phyloP scores from a whole-genome alignment of 192 early-diverging fungal genomes.

The Coemansia sp. region DNA sequence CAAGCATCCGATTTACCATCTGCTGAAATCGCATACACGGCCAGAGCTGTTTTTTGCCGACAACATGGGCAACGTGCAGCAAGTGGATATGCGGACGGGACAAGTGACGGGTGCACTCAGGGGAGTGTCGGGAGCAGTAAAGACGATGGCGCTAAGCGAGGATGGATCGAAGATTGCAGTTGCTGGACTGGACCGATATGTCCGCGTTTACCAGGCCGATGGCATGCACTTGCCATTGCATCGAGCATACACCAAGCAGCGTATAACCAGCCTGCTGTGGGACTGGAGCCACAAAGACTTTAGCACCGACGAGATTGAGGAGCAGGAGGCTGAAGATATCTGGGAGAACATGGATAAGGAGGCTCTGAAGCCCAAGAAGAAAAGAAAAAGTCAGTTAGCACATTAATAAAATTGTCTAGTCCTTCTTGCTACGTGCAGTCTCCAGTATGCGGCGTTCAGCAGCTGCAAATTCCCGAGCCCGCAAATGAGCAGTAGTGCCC shows the following conservation, averaged over 20 bases:
- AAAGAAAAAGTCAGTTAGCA: slow-evolving; percentile 13
- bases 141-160: slow-evolving; percentile 58
- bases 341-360: slow-evolving; percentile 59
- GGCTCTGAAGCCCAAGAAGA: slow-evolving; percentile 4
- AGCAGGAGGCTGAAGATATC: slow-evolving; percentile 62
- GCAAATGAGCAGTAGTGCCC: slow-evolving; percentile 27
- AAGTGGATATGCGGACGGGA: slow-evolving; percentile 62
- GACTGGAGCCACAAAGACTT: slow-evolving; percentile 55
- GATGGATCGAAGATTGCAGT: slow-evolving; percentile 56
- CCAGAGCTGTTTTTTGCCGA: slow-evolving; percentile 67
- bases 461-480: slow-evolving; percentile 23
- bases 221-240: slow-evolving; percentile 54
- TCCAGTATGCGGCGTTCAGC: slow-evolving; percentile 23
- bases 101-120: slow-evolving; percentile 59
- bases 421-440: slow-evolving; percentile 34
- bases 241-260: slow-evolving; percentile 77
- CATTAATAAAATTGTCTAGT: slow-evolving; percentile 3
- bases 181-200: slow-evolving; percentile 72
- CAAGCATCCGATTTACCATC: slow-evolving; percentile 63
- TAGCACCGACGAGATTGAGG: slow-evolving; percentile 35
- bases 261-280: slow-evolving; percentile 63
- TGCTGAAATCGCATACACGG: slow-evolving; percentile 42
- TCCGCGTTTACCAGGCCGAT: slow-evolving; percentile 70
- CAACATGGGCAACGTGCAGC: slow-evolving; percentile 59
- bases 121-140: slow-evolving; percentile 51